phyloP scores from a whole-genome alignment of 768 basidiomycete genomes.

The Grammothele lineata region DNA sequence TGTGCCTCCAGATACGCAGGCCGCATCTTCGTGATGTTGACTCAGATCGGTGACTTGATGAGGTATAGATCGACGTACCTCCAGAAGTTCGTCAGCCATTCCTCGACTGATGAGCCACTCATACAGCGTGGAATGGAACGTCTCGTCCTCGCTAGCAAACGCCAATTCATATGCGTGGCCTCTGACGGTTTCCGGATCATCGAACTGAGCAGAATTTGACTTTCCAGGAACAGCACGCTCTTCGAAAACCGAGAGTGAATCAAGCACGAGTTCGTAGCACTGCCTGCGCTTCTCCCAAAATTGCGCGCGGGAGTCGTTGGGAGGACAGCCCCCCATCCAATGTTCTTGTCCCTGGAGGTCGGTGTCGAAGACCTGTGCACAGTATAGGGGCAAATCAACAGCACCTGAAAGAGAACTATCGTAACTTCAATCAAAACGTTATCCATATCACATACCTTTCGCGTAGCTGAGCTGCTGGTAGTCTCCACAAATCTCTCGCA shows the following conservation, averaged over 20 bases:
- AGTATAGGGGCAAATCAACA: slow-evolving; percentile 78
- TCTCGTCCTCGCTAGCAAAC: slow-evolving; percentile 79
- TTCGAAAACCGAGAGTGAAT: slow-evolving; percentile 79
- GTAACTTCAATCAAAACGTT: no score
- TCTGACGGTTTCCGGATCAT: slow-evolving; percentile 67
- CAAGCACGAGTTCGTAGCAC: slow-evolving; percentile 83
- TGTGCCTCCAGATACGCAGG: slow-evolving; percentile 88
- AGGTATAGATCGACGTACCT: slow-evolving; percentile 59
- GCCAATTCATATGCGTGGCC: slow-evolving; percentile 84
- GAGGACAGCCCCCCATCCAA: slow-evolving; percentile 61
- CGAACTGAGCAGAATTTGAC: slow-evolving; percentile 29
- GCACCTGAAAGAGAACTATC: slow-evolving; percentile 48
- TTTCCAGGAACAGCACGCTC: slow-evolving; percentile 36
- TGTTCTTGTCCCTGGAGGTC: slow-evolving; percentile 72
- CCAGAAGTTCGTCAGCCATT: slow-evolving; percentile 83
- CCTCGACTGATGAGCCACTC: slow-evolving; percentile 86
- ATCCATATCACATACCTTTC: slow-evolving; percentile 47
- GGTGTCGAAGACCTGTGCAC: slow-evolving; percentile 74
- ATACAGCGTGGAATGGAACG: slow-evolving; percentile 92
- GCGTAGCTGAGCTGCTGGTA: slow-evolving; percentile 84
- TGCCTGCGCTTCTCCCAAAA: slow-evolving; percentile 57
- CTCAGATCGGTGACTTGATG: no score
- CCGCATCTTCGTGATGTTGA: slow-evolving; percentile 55
- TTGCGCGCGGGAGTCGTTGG: slow-evolving; percentile 46
- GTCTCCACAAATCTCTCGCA: slow-evolving; percentile 84